Evolutionary conservation across 139 green algal species (phyloP), one percentile per base, ranked within the genome.

Genomic region (Chlorella sp.): DNA sequence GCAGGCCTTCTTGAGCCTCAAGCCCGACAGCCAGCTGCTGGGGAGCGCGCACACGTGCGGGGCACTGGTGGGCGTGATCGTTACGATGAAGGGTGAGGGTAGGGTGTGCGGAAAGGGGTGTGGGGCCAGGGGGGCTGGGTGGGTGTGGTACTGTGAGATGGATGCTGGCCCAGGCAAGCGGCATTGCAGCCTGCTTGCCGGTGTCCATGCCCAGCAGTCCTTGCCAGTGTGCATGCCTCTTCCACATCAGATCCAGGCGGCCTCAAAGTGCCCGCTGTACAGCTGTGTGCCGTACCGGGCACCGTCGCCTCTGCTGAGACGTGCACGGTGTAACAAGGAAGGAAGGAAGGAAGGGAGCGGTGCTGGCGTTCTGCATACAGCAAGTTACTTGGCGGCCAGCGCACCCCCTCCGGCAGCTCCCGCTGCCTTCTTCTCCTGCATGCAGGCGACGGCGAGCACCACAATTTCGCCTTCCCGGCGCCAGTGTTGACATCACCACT

Each of bases 401-500:
- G 71, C 39, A 30, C 1, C 5, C 76, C 3, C 3, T 53, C 30
- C 76, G 3, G 14, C 18, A 18, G 60, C 83, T 22, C 61, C 34
- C 14, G 2, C 48, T 0, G 0, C 4, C 40, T 7, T 12, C 73
- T 19, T 1, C 36, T 19, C 21, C 0, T n/a, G 22, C 19, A 5
- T 80, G 66, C 75, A 85, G 79, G 79, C 21, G 88, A 91, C 34
- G 81, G 75, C 26, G 73, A 71, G 22, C 64, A 34, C 21, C 83
- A 94, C 73, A 89, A 97, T 86, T 94, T 96, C 34, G 73, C 87
- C 28, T 96, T 88, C 7, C 91, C n/a, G n/a, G n/a, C n/a, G n/a
- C n/a, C n/a, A n/a, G n/a, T n/a, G n/a, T n/a, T n/a, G n/a, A n/a
- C n/a, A n/a, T n/a, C n/a, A n/a, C n/a, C n/a, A n/a, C n/a, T n/a